Evolutionary conservation across 345 rosid genomes (phyloP).

Genomic region (Alliaria petiolata): DNA sequence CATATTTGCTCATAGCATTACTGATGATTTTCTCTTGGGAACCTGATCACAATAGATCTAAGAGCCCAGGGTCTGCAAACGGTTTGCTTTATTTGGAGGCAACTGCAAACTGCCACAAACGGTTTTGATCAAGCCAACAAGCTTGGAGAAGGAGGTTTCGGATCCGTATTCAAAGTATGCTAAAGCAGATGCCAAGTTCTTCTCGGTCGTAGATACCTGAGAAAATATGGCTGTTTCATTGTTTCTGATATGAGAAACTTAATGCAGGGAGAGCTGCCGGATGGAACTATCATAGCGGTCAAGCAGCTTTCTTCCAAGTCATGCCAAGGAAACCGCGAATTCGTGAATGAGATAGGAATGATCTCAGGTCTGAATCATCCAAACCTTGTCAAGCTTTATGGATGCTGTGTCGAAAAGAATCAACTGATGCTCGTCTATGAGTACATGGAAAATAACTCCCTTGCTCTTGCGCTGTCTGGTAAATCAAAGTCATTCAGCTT

Average conservation of each 20-base stretch:
- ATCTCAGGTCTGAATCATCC: slow-evolving; percentile 40
- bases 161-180: slow-evolving; percentile 25
- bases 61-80: slow-evolving; percentile 16
- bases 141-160: slow-evolving; percentile 35
- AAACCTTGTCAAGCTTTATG: slow-evolving; percentile 40
- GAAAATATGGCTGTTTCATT: too few species aligned
- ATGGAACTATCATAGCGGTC: slow-evolving; percentile 36
- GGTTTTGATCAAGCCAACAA: slow-evolving; percentile 24
- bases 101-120: slow-evolving; percentile 25
- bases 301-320: slow-evolving; percentile 43
- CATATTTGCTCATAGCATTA: not conserved
- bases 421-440: slow-evolving; percentile 40
- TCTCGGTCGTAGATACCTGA: too few species aligned
- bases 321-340: slow-evolving; percentile 41
- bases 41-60: not conserved
- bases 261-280: slow-evolving; percentile 3
- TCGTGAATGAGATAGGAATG: slow-evolving; percentile 43
- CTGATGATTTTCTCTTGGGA: not conserved
- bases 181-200: not conserved
- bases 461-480: slow-evolving; percentile 30
- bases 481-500: not conserved
- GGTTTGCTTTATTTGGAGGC: slow-evolving; percentile 18
- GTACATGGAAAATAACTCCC: slow-evolving; percentile 46
- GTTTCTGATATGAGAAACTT: not conserved
- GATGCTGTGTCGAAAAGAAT: slow-evolving; percentile 37